A percentile compares a stretch with the other conserved stretches of the same genome.
Evolutionary conservation across 257 asterid species (phyloP).

Genomic region (Primulina eburnea): DNA sequence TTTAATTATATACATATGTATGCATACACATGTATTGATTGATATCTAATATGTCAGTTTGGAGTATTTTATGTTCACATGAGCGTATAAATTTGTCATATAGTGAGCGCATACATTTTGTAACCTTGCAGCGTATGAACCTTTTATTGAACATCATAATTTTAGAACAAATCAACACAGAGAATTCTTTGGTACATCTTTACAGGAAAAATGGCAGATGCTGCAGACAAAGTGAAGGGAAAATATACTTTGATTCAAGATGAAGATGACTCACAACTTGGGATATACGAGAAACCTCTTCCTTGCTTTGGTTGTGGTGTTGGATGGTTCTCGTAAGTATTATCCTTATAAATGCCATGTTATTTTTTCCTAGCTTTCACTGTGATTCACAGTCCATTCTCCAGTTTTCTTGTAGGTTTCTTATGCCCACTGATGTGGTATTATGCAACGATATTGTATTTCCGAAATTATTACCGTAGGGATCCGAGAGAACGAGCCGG

Average conservation of each 20-base stretch:
- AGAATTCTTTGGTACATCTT: background rate
- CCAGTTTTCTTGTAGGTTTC: conserved; percentile 68
- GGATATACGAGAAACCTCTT: conserved; percentile 82
- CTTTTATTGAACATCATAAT: background rate
- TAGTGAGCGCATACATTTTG: background rate
- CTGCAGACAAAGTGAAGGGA: conserved; percentile 57
- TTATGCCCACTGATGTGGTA: conserved; percentile 91
- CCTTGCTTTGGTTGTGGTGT: conserved; percentile 96
- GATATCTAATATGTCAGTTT: background rate
- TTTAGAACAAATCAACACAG: background rate
- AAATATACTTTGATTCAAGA: conserved; percentile 65
- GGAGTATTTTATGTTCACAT: background rate
- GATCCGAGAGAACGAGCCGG: conserved; percentile 99
- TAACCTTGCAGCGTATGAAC: background rate
- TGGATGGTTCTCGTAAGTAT: conserved; percentile 89
- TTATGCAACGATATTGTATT: conserved; percentile 81
- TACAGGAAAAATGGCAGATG: background rate
- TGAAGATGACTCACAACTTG: conserved; percentile 65
- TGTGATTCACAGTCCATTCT: background rate
- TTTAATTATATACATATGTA: too few relatives aligned
- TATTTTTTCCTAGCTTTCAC: conserved; percentile 14
- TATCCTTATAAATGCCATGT: background rate
- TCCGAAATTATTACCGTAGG: conserved; percentile 79
- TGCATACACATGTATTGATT: background rate
- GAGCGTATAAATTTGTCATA: background rate